A percentile compares a stretch with the other conserved stretches of the same genome.
phyloP scores from a whole-genome alignment of 2,329 filamentous ascomycete genomes.

The Beauveria sp. region DNA sequence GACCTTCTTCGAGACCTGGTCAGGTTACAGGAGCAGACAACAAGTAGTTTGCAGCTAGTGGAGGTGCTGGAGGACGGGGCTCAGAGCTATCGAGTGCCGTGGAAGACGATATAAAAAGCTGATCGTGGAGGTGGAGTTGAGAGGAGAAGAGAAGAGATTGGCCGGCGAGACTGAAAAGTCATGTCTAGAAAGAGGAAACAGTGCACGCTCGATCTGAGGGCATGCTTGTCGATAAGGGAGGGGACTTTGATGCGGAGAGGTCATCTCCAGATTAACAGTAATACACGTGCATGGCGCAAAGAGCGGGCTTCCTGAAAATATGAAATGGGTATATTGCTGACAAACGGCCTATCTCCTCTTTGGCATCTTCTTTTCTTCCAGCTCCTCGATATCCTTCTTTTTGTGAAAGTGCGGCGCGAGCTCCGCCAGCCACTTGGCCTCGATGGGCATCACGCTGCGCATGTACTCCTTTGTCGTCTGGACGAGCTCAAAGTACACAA shows the following conservation, averaged over 20 bases:
- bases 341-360: conserved; percentile 20
- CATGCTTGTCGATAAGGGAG: not conserved
- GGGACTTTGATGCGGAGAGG: not conserved
- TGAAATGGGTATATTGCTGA: not conserved
- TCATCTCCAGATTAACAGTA: not conserved
- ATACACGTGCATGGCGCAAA: not conserved
- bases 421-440: conserved; percentile 78
- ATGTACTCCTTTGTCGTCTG: conserved; percentile 88
- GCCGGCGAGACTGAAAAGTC: not conserved
- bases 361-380: conserved; percentile 65
- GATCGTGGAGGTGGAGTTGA: not conserved
- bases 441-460: conserved; percentile 76
- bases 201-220: not conserved
- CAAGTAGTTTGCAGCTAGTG: not conserved
- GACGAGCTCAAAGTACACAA: conserved; percentile 80
- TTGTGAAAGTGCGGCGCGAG: conserved; percentile 94
- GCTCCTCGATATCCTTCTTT: conserved; percentile 74
- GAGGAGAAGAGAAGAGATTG: not conserved
- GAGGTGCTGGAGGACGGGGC: not conserved
- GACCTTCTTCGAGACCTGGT: too few species aligned
- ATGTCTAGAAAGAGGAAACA: too few species aligned
- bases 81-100: not conserved
- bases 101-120: not conserved
- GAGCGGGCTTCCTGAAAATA: not conserved
- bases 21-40: too few species aligned